Evolutionary conservation across 345 rosid genomes (phyloP).

Genomic region (Sonneratia alba): DNA sequence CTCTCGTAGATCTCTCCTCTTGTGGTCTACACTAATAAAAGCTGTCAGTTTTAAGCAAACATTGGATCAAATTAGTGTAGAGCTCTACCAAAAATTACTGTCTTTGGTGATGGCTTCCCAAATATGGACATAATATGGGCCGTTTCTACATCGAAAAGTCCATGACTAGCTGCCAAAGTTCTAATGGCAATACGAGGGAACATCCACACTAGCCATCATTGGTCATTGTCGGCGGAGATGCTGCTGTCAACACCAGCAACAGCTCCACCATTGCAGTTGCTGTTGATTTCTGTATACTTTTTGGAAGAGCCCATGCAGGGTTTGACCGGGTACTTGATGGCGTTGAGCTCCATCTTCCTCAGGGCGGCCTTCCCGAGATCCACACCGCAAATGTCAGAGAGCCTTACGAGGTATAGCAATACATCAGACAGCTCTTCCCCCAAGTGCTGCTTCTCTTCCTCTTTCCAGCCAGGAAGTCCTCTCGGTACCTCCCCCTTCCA

Average conservation of each 20-base stretch:
- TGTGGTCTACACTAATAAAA: no score
- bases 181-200: no score
- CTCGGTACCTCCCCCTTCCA: constrained; percentile 95
- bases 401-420: constrained; percentile 75
- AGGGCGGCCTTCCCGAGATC: constrained; percentile 78
- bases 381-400: constrained; percentile 70
- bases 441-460: constrained; percentile 70
- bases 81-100: no score
- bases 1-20: no score
- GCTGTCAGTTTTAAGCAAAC: no score
- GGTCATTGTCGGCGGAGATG: no score
- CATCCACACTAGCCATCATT: no score
- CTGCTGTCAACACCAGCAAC: background rate
- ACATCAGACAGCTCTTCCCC: constrained; percentile 97
- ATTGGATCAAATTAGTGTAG: no score
- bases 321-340: constrained; percentile 65
- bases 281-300: background rate
- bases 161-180: no score
- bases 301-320: constrained; percentile 14
- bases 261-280: background rate
- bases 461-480: constrained; percentile 80
- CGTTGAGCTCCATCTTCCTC: constrained; percentile 68
- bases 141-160: no score
- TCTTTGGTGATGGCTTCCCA: no score
- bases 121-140: no score